Percentiles rank a stretch among this genome's conserved stretches.
These are phyloP conservation scores for Cyclocybe cylindracea DNA, from an alignment of 768 basidiomycete species.

Conservation along the genomic window DNA sequence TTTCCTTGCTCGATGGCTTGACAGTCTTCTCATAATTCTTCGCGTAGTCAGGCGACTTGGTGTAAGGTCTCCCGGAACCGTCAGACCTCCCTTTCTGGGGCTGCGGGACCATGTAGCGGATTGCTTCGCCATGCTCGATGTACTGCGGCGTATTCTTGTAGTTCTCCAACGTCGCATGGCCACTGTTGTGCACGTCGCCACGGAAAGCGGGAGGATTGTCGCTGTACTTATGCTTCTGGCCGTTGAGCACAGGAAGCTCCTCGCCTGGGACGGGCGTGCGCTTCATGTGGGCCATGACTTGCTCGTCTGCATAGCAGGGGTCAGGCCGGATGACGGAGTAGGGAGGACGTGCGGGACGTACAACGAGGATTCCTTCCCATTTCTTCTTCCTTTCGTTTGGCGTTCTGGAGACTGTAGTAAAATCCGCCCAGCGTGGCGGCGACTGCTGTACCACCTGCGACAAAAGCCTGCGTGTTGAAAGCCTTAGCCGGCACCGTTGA, in stretches of 20 bases:
- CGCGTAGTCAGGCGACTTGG: conserved; percentile 34
- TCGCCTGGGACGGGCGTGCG: conserved; percentile 13
- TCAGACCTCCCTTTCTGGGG: conserved; percentile 29
- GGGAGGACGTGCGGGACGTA: conserved; percentile 12
- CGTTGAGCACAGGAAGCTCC: conserved; percentile 9
- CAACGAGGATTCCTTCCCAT: conserved; percentile 30
- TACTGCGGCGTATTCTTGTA: conserved; percentile 22
- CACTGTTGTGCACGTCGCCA: conserved; percentile 24
- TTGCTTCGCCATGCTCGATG: conserved; percentile 10
- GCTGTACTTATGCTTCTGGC: conserved; percentile 1
- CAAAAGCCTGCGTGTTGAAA: conserved; percentile 20
- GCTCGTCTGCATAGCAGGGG: conserved; percentile 27
- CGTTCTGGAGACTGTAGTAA: conserved; percentile 27
- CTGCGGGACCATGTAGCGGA: conserved; percentile 25
- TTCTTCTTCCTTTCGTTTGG: conserved; percentile 25
- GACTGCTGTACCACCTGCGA: conserved; percentile 29
- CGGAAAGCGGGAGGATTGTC: conserved; percentile 17
- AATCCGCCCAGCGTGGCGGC: conserved; percentile 27
- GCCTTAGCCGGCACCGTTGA: neutral
- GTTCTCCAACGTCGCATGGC: conserved; percentile 26
- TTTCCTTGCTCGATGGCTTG: neutral
- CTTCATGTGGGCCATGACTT: conserved; percentile 26
- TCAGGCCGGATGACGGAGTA: neutral
- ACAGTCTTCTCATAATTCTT: conserved; percentile 31
- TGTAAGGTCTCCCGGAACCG: conserved; percentile 26